These are phyloP conservation scores for Primulina tabacum DNA, from an alignment of 257 asterid genomes.

Conservation along the genomic window DNA sequence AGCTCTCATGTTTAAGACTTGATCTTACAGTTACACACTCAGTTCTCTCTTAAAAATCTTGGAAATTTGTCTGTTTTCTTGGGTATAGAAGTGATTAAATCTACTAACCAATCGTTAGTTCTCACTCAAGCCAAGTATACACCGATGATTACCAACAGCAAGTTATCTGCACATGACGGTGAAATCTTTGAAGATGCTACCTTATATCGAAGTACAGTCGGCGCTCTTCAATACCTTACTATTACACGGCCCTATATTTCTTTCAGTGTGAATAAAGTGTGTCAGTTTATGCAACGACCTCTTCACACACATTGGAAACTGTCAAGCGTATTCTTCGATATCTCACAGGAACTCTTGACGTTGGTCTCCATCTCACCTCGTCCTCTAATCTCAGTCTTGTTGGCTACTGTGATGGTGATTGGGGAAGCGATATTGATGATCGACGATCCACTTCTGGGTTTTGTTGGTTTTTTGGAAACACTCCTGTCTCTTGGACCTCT, in stretches of 20 bases:
- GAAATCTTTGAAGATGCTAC: neutral
- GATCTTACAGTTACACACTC: too few relatives aligned
- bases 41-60: too few relatives aligned
- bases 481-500: neutral
- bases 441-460: neutral
- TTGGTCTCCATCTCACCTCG: neutral
- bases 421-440: neutral
- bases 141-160: neutral
- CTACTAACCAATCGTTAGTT: fast-evolving
- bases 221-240: neutral
- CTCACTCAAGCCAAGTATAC: neutral
- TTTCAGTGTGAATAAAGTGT: too few relatives aligned
- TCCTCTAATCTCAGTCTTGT: neutral
- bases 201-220: neutral
- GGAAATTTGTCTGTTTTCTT: neutral
- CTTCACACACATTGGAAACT: too few relatives aligned
- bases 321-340: too few relatives aligned
- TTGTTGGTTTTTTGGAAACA: neutral
- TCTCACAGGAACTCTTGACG: neutral
- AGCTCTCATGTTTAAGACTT: too few relatives aligned
- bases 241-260: too few relatives aligned
- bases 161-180: neutral
- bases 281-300: too few relatives aligned
- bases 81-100: neutral
- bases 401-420: neutral